Conservation (phyloP, 768 basidiomycete species). For the Mycena indigotica region DNA sequence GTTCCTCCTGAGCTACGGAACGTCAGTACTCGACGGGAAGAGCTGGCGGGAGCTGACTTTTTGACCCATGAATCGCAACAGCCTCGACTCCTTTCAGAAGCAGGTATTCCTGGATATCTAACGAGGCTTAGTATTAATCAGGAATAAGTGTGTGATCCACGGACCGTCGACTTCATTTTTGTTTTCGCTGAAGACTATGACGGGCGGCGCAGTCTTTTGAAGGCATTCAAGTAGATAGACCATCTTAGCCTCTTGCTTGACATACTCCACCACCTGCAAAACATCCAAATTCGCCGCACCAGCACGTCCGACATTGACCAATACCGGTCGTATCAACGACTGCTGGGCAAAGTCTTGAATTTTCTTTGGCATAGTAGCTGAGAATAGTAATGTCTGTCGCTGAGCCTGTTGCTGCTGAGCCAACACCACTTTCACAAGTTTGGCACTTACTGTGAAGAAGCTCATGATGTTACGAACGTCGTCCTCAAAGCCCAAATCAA, state of each 20-base stretch:
- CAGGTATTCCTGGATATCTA: conserved; percentile 98
- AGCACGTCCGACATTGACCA: conserved; percentile 97
- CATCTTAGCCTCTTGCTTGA: conserved; percentile 99
- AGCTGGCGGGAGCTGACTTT: conserved; percentile 69
- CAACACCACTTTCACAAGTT: conserved; percentile 9
- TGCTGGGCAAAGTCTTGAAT: conserved; percentile 99
- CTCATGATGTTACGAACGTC: conserved; percentile 99
- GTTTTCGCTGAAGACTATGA: conserved; percentile 97
- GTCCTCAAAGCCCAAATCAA: conserved; percentile 98
- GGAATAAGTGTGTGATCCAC: conserved; percentile 19
- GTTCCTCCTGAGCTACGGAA: conserved; percentile 87
- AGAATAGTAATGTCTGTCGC: conserved; percentile 95
- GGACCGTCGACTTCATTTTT: conserved; percentile 99
- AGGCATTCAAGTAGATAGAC: conserved; percentile 96
- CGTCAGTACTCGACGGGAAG: background rate
- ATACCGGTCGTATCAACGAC: conserved; percentile 89
- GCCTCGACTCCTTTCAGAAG: conserved; percentile 97
- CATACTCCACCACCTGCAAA: conserved; percentile 95
- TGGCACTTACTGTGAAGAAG: conserved; percentile 83
- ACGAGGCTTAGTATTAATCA: background rate
- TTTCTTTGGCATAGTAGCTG: conserved; percentile 98
- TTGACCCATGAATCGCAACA: conserved; percentile 97
- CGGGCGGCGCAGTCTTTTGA: conserved; percentile 97
- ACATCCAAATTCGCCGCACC: conserved; percentile 98
- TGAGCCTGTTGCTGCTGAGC: conserved; percentile 61